Evolutionary conservation across 768 basidiomycete species (phyloP).

Genomic region (Auricularia cornea): DNA sequence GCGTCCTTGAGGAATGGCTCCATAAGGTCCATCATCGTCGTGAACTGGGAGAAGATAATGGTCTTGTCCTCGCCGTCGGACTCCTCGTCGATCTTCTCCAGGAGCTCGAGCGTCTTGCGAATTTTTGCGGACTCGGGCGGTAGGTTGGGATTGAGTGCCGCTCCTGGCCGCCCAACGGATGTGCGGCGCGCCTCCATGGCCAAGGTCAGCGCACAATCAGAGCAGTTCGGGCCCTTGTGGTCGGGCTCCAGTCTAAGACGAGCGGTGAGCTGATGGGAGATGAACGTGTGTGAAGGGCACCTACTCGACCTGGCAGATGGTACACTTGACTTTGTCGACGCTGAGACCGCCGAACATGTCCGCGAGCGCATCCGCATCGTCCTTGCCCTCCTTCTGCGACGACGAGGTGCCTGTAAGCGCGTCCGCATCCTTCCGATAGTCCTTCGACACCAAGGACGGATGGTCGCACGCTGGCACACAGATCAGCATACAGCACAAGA

Average conservation of each 20-base stretch:
- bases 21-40: constrained; percentile 71
- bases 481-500: neutral
- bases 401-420: constrained; percentile 65
- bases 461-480: constrained; percentile 72
- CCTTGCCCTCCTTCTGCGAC: constrained; percentile 41
- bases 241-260: constrained; percentile 29
- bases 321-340: constrained; percentile 60
- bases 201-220: constrained; percentile 45
- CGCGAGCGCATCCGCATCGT: constrained; percentile 61
- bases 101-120: constrained; percentile 66
- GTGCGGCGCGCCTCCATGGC: constrained; percentile 39
- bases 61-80: constrained; percentile 72
- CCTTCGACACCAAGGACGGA: constrained; percentile 70
- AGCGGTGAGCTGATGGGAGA: neutral
- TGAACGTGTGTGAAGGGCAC: constrained; percentile 16
- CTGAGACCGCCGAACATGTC: constrained; percentile 63
- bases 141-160: constrained; percentile 24
- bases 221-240: constrained; percentile 40
- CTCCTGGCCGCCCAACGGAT: constrained; percentile 15
- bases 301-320: constrained; percentile 66
- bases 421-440: constrained; percentile 63
- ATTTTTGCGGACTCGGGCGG: constrained; percentile 82
- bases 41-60: constrained; percentile 93
- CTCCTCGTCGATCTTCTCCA: constrained; percentile 54
- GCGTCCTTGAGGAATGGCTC: constrained; percentile 71